Percentiles rank a stretch among this genome's conserved stretches.
Conservation (phyloP, 176 grass and related monocot genomes). For the Cymbopogon citratus region DNA sequence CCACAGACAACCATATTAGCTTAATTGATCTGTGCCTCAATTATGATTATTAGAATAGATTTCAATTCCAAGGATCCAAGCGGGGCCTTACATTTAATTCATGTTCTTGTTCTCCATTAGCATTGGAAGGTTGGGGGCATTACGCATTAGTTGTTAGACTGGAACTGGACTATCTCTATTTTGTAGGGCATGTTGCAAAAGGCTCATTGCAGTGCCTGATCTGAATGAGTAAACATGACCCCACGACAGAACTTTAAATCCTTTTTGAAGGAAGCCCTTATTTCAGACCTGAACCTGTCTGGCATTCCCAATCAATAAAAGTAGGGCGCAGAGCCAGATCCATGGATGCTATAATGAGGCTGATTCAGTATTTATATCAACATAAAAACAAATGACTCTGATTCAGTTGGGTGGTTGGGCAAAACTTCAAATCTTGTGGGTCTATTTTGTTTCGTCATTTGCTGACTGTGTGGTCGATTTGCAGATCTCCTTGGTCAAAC, state of each 20-base stretch:
- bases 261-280: background rate
- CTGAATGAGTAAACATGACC: background rate
- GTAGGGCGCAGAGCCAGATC: background rate
- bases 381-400: background rate
- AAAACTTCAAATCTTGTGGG: background rate
- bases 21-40: no score
- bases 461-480: constrained; percentile 20
- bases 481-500: constrained; percentile 97
- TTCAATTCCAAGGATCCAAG: no score
- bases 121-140: background rate
- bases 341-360: background rate
- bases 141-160: background rate
- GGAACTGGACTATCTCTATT: background rate
- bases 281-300: background rate
- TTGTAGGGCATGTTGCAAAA: background rate
- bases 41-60: no score
- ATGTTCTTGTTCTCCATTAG: background rate
- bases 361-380: background rate
- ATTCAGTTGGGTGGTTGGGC: background rate
- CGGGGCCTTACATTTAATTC: background rate
- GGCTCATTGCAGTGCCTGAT: background rate
- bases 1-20: no score
- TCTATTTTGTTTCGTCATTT: background rate
- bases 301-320: constrained; percentile 7
- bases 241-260: background rate